Percentiles rank a stretch among this genome's conserved stretches.
Evolutionary conservation across 1,284 basidiomycete genomes (phyloP).

Genomic region (Cryptococcus amylolentus): DNA sequence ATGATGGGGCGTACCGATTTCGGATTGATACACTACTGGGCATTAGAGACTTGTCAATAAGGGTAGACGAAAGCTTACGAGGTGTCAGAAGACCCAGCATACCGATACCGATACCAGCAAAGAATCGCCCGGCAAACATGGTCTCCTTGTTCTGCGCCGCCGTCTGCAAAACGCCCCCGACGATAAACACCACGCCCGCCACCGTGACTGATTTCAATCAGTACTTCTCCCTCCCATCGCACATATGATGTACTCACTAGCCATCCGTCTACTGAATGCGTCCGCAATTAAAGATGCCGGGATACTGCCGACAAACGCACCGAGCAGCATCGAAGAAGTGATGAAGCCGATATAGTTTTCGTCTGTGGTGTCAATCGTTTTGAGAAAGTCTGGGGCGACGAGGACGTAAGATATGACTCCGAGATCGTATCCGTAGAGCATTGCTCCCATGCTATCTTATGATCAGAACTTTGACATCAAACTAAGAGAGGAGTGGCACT

Average conservation of each 20-base stretch:
- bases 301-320: constrained; percentile 43
- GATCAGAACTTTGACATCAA: not conserved
- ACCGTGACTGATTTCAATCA: constrained; percentile 34
- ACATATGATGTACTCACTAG: constrained; percentile 28
- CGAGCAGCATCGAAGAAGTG: constrained; percentile 47
- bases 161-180: constrained; percentile 55
- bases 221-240: not conserved
- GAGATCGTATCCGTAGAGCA: constrained; percentile 50
- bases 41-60: not conserved
- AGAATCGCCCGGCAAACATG: constrained; percentile 63
- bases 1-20: constrained; percentile 51
- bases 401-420: constrained; percentile 52
- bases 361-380: constrained; percentile 33
- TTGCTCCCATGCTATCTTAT: constrained; percentile 26
- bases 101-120: constrained; percentile 56
- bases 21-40: constrained; percentile 54
- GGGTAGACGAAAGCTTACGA: constrained; percentile 9
- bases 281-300: constrained; percentile 46
- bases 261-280: constrained; percentile 39
- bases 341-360: constrained; percentile 52
- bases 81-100: constrained; percentile 55
- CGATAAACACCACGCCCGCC: constrained; percentile 51
- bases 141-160: constrained; percentile 55
- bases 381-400: constrained; percentile 50
- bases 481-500: constrained; percentile 28